Base-by-base conservation (phyloP, 1,284 basidiomycete species). In the Heterobasidion occidentale region DNA sequence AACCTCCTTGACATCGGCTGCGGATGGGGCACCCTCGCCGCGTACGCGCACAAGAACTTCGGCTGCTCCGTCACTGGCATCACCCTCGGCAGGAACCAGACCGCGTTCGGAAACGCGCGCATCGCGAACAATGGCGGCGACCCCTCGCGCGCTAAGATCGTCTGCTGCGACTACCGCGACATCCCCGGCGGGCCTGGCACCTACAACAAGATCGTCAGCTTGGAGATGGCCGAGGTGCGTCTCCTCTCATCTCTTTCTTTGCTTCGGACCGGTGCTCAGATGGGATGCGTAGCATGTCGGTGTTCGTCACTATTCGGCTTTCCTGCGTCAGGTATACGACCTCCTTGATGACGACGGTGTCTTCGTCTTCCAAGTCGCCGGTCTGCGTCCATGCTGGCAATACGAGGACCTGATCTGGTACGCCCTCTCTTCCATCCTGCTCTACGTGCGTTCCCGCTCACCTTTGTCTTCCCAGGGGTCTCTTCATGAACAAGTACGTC, bases 11-110 rank as follows among this genome's bases (percentile, higher is more conserved):
- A 94, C 65, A 92, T 98, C 62, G 96, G 96, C 38, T 99, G 97
- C 69, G 97, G 97, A 52, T 99, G 96, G 97, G 97, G 96, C 36
- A 98, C 97, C 1, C 85, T 99, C 56, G 82, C 86, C 52, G 87
- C 96, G 1, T 98, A 94, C 68, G 96, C 96, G 35, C 91, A 92
- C 51, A 98, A 98, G 78, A 99, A 99, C 78, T 99, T 90, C 69
- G 91, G 80, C 14, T 95, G 92, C 64, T 92, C 98, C 66, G 92
- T 89, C 38, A 98, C 95, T 46, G 97, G 97, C 70, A 88, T 99
- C 59, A 99, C 97, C 4, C 86, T 99, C 49, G 89, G 83, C 44
- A 81, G 85, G 71, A 92, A 98, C 63, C 95, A 98, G 74, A 86
- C 94, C 57, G 83, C 85, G 59, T 99, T 98, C 64, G 96, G 94